Evolutionary conservation across 75 land plant species (phyloP), one percentile per base, ranked within the genome.

Genomic region (Sequoia sempervirens): DNA sequence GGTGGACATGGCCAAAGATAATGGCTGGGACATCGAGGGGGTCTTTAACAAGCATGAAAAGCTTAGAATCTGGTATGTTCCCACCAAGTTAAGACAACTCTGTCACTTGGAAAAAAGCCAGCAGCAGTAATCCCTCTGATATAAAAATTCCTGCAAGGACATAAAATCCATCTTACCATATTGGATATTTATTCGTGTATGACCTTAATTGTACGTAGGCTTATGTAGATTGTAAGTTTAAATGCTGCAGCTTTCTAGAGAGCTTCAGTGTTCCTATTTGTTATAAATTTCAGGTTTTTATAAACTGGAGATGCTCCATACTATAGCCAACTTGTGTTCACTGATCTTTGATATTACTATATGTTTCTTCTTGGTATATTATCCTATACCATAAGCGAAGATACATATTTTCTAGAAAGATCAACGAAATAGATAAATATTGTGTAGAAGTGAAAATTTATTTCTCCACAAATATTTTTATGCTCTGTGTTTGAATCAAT

Each of bases 31-130:
- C 87, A 95, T 95, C 76, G 99, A 97, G 81, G 93, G 96, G 82
- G 90, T 97, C 34, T 97, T 97, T 88, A 92, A 89, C 84, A 85
- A 93, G 41, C 95, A 97, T 87, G 93, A 95, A 12, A 95, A 93
- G 70, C 95, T 97, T 10, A 83, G 96, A 81, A 94, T 97, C 80
- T 97, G 99, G 99, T 97, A 97, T 86, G 99, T 97, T 12, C 99
- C 99, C 45, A 97, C 96, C 64, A 95, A 88, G 84, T 92, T 97
- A 61, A 91, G 99, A 66, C 99, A 97, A 83, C 92, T 97, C 72
- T 97, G 99, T 87, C 99, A 97, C 84, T 84, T 93, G n/a, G 96
- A 96, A 81, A 78, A 43, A 78, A 78, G 80, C 15, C 45, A 78
- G 30, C 46, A 75, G 43, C 45, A 78, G 30, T n/a, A 30, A 11